phyloP scores from a whole-genome alignment of 2,329 filamentous ascomycete genomes.

The Furcasterigmium sp. region DNA sequence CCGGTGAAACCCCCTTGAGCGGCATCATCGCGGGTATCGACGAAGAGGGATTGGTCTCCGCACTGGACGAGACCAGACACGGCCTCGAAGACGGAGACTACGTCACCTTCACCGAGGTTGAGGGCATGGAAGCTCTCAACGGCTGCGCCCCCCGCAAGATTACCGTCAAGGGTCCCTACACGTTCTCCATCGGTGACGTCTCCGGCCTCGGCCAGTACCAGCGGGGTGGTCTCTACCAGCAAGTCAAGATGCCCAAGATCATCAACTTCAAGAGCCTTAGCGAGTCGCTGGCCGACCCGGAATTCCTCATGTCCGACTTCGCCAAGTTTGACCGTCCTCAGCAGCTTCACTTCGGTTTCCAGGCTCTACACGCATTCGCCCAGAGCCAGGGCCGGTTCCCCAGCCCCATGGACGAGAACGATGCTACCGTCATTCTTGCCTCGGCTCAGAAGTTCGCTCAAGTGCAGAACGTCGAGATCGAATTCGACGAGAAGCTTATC shows the following conservation, averaged over 20 bases:
- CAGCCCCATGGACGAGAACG: slow-evolving; percentile 75
- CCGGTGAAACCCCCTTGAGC: slow-evolving; percentile 78
- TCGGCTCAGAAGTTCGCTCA: slow-evolving; percentile 70
- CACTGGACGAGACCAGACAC: slow-evolving; percentile 89
- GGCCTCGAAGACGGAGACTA: slow-evolving; percentile 95
- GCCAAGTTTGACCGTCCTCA: slow-evolving; percentile 95
- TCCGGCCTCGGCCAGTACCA: slow-evolving; percentile 81
- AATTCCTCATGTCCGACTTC: slow-evolving; percentile 88
- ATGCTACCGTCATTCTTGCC: slow-evolving; percentile 73
- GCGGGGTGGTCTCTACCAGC: slow-evolving; percentile 82
- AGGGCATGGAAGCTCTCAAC: slow-evolving; percentile 89
- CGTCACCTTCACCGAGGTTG: slow-evolving; percentile 88
- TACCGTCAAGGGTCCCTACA: slow-evolving; percentile 92
- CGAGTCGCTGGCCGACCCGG: slow-evolving; percentile 75
- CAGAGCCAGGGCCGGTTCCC: slow-evolving; percentile 72
- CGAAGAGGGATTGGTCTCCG: slow-evolving; percentile 85
- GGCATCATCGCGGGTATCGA: slow-evolving; percentile 90
- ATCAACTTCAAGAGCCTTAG: slow-evolving; percentile 82
- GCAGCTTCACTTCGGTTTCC: slow-evolving; percentile 87
- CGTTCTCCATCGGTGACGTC: slow-evolving; percentile 94
- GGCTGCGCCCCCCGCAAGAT: slow-evolving; percentile 80
- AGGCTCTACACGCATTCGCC: slow-evolving; percentile 83
- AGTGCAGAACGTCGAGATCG: slow-evolving; percentile 71
- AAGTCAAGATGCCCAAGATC: slow-evolving; percentile 98
- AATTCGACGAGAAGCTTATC: slow-evolving; percentile 88